These are phyloP conservation scores for Clarkia xantiana DNA, from an alignment of 345 rosid species.

Conservation along the genomic window DNA sequence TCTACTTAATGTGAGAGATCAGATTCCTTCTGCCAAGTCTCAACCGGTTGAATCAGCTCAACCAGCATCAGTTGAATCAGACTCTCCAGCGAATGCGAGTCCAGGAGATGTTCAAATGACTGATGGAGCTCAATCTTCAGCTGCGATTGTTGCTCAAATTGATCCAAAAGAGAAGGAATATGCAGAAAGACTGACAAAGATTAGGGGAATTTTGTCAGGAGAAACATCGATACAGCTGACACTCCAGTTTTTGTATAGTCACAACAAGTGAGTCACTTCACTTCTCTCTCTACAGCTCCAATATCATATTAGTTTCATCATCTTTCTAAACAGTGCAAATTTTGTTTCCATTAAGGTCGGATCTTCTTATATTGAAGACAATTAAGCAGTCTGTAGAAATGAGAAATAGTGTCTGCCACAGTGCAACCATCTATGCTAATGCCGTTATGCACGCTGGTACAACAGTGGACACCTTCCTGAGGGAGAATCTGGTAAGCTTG, in stretches of 20 bases:
- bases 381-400: constrained; percentile 97
- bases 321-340: constrained; percentile 3
- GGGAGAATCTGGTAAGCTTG: constrained; percentile 76
- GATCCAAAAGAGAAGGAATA: constrained; percentile 57
- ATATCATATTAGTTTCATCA: no score
- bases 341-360: constrained; percentile 51
- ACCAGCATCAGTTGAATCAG: constrained; percentile 27
- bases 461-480: constrained; percentile 92
- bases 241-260: constrained; percentile 83
- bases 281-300: no score
- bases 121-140: constrained; percentile 42
- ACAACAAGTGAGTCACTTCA: constrained; percentile 55
- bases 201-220: constrained; percentile 84
- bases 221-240: constrained; percentile 92
- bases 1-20: constrained; percentile 81
- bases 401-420: constrained; percentile 98
- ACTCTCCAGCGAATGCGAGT: constrained; percentile 38
- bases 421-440: constrained; percentile 96
- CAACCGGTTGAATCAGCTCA: constrained; percentile 37
- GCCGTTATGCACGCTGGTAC: constrained; percentile 99
- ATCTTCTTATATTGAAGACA: constrained; percentile 83
- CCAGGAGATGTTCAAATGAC: constrained; percentile 68
- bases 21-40: constrained; percentile 55
- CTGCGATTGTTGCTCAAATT: constrained; percentile 20
- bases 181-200: constrained; percentile 74